Base-by-base conservation (phyloP, 768 basidiomycete species). In the Ephemerocybe angulata region DNA sequence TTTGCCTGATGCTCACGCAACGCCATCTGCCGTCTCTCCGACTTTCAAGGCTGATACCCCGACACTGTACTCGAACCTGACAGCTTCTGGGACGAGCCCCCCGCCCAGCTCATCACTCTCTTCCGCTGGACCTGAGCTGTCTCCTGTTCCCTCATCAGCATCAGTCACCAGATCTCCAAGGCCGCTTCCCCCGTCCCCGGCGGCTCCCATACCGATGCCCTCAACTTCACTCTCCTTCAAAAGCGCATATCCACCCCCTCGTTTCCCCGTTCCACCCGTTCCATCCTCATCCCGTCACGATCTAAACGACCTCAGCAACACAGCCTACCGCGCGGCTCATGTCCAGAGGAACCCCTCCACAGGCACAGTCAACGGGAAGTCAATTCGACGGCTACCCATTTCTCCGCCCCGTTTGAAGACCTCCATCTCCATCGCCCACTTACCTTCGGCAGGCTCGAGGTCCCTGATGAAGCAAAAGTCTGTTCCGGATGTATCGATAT, bases 401-500 rank as follows among this genome's bases (percentile, higher is more conserved):
- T 38, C 50, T n/a, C 27, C 50, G 29, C 50, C 33, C 15, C 31
- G n/a, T 13, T 25, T 52, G 8, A 52, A 40, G 37, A 8, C 48
- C 3, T 50, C 48, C 4, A 50, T 6, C n/a, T 50, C 48, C 13
- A 22, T 35, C 2, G 48, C 48, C 5, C 29, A 50, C n/a, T 21
- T 50, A 4, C 48, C 48, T 22, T 31, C 48, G 28, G 8, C 50
- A 6, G 25, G 28, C 13, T 47, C 43, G 3, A 17, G 43, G 3
- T 37, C 48, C 10, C 21, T 50, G 3, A 51, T 35, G 40, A 56
- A 50, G 28, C 55, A 56, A 41, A 50, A 50, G 33, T 56, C 55
- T n/a, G 50, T 56, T 6, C 55, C 55, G 1, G 55, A 56, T 37
- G 55, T 56, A 10, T 56, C 55, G 2, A 56, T 56, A 12, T 31